A percentile compares a stretch with the other conserved stretches of the same genome.
Evolutionary conservation across 306 rosid species (phyloP).

Genomic region (Acacia crassicarpa): DNA sequence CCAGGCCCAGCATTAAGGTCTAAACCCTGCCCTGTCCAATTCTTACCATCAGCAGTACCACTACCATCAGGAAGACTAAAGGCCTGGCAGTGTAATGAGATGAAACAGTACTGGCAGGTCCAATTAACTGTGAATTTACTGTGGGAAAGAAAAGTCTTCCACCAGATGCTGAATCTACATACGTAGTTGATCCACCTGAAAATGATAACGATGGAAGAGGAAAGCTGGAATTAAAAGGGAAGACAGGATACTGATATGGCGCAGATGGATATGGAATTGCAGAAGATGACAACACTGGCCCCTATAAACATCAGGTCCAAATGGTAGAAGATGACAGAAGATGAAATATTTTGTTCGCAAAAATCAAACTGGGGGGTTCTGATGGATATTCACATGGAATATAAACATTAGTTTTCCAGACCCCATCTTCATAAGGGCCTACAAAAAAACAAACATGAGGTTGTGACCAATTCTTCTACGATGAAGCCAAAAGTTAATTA

Average conservation of each 20-base stretch:
- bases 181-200: slow-evolving; percentile 50
- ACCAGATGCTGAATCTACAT: slow-evolving; percentile 55
- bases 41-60: no score
- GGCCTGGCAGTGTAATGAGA: slow-evolving; percentile 63
- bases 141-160: slow-evolving; percentile 63
- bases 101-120: slow-evolving; percentile 55
- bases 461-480: no score
- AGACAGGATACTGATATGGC: slow-evolving; percentile 56
- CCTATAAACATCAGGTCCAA: slow-evolving; percentile 59
- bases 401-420: no score
- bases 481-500: no score
- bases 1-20: no score
- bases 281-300: slow-evolving; percentile 62
- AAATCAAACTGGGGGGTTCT: no score
- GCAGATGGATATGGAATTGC: slow-evolving; percentile 58
- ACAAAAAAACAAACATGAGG: no score
- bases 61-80: slow-evolving; percentile 19
- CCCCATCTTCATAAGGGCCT: no score
- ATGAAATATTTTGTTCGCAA: no score
- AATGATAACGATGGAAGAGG: slow-evolving; percentile 47
- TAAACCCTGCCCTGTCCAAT: no score
- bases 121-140: slow-evolving; percentile 56
- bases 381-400: no score
- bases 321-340: slow-evolving; percentile 34
- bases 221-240: slow-evolving; percentile 61